phyloP scores from a whole-genome alignment of 2,329 filamentous ascomycete species.

The Triangularia verruculosa region DNA sequence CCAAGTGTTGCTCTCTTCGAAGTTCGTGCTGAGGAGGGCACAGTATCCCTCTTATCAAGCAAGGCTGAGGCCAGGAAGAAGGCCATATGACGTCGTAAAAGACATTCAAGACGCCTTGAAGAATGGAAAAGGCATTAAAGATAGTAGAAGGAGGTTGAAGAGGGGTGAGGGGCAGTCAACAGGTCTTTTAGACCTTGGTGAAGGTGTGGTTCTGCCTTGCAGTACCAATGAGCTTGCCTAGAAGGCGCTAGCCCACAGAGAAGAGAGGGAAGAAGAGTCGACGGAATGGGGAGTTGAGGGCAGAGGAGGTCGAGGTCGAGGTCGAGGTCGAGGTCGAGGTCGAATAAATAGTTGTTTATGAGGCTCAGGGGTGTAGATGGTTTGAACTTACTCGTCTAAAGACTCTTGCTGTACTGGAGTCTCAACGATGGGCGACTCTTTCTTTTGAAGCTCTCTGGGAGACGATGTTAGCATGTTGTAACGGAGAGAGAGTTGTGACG shows the following conservation, averaged over 20 bases:
- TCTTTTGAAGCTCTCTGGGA: constrained; percentile 13
- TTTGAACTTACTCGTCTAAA: constrained; percentile 16
- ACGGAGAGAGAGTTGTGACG: not conserved
- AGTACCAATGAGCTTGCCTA: too few species aligned
- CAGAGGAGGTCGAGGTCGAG: too few species aligned
- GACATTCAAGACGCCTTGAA: too few species aligned
- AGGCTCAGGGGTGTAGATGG: not conserved
- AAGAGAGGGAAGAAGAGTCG: not conserved
- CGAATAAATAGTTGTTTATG: not conserved
- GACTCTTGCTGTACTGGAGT: constrained; percentile 11
- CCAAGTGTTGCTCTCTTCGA: not conserved
- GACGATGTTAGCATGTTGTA: not conserved
- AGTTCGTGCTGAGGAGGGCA: not conserved
- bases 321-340: too few species aligned
- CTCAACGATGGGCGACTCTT: constrained; percentile 6
- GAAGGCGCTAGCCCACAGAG: too few species aligned
- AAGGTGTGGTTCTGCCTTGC: too few species aligned
- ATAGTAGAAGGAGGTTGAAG: too few species aligned
- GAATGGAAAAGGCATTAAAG: too few species aligned
- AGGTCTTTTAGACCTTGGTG: too few species aligned
- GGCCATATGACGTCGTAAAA: too few species aligned
- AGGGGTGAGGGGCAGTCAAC: too few species aligned
- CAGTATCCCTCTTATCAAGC: not conserved
- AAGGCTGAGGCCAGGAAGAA: not conserved
- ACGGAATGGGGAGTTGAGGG: too few species aligned